These are phyloP conservation scores for Arthrobotrys sinensis DNA, from an alignment of 2,329 filamentous ascomycete species.

Conservation along the genomic window DNA sequence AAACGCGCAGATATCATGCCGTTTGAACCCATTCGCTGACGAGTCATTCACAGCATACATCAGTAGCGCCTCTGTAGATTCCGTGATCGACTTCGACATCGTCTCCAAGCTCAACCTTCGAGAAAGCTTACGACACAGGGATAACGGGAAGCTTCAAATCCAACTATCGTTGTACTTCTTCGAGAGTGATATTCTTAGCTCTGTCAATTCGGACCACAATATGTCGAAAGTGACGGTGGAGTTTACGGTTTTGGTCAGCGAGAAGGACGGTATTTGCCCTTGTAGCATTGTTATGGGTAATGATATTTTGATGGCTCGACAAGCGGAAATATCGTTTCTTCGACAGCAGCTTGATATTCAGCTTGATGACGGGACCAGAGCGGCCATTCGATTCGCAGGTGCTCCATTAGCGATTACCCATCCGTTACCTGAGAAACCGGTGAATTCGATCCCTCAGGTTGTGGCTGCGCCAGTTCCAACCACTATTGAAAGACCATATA, in stretches of 20 bases:
- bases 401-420: slow-evolving; percentile 53
- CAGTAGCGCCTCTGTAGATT: slow-evolving; percentile 91
- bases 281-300: slow-evolving; percentile 59
- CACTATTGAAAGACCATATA: slow-evolving; percentile 49
- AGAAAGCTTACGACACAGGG: slow-evolving; percentile 47
- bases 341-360: slow-evolving; percentile 53
- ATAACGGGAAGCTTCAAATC: slow-evolving; percentile 57
- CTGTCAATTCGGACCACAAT: slow-evolving; percentile 17
- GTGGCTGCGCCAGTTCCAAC: background rate
- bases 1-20: slow-evolving; percentile 89
- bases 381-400: slow-evolving; percentile 56
- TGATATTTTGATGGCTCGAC: slow-evolving; percentile 55
- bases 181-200: slow-evolving; percentile 48
- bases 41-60: slow-evolving; percentile 68
- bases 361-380: slow-evolving; percentile 56
- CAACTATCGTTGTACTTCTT: slow-evolving; percentile 48
- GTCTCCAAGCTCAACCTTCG: slow-evolving; percentile 56
- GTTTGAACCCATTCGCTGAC: slow-evolving; percentile 89
- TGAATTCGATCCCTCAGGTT: slow-evolving; percentile 40
- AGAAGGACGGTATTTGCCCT: slow-evolving; percentile 59
- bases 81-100: slow-evolving; percentile 76
- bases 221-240: slow-evolving; percentile 59
- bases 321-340: slow-evolving; percentile 52
- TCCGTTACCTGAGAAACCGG: slow-evolving; percentile 49
- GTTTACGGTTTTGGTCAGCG: slow-evolving; percentile 54